Conservation (phyloP, 2,329 filamentous ascomycete species). For the Diaporthe citrichinensis region DNA sequence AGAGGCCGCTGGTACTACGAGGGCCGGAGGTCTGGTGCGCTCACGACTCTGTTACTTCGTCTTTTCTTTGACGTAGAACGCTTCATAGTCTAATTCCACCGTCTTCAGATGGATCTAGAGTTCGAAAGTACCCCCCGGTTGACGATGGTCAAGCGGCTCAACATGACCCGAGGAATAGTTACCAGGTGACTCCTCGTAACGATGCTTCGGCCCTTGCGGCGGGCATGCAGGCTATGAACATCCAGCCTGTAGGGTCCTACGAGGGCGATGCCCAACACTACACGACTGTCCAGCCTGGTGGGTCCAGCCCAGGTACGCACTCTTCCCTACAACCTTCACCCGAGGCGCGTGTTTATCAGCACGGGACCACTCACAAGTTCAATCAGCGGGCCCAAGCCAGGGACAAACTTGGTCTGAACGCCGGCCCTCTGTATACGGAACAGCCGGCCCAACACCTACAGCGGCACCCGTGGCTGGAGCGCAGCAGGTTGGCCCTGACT, state of each 20-base stretch:
- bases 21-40: slow-evolving; percentile 33
- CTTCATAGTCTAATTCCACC: slow-evolving; percentile 10
- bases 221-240: slow-evolving; percentile 28
- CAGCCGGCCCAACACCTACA: not conserved
- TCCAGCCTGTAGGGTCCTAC: slow-evolving; percentile 31
- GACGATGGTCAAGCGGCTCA: slow-evolving; percentile 8
- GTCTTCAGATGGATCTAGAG: slow-evolving; percentile 16
- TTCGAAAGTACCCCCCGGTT: slow-evolving; percentile 31
- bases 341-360: not conserved
- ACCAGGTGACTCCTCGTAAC: slow-evolving; percentile 2
- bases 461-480: not conserved
- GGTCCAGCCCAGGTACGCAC: slow-evolving; percentile 5
- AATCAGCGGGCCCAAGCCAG: not conserved
- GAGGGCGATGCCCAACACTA: slow-evolving; percentile 4
- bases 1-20: slow-evolving; percentile 32
- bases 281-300: slow-evolving; percentile 15
- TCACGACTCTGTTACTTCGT: not conserved
- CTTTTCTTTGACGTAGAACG: not conserved
- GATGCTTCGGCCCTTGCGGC: slow-evolving; percentile 16
- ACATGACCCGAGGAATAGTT: not conserved
- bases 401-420: slow-evolving; percentile 17
- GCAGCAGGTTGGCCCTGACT: slow-evolving; percentile 9
- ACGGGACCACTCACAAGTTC: not conserved
- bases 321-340: not conserved
- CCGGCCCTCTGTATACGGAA: slow-evolving; percentile 6